These are phyloP conservation scores for Crithidia brevicula DNA, from an alignment of 208 protist genomes.

Conservation along the genomic window DNA sequence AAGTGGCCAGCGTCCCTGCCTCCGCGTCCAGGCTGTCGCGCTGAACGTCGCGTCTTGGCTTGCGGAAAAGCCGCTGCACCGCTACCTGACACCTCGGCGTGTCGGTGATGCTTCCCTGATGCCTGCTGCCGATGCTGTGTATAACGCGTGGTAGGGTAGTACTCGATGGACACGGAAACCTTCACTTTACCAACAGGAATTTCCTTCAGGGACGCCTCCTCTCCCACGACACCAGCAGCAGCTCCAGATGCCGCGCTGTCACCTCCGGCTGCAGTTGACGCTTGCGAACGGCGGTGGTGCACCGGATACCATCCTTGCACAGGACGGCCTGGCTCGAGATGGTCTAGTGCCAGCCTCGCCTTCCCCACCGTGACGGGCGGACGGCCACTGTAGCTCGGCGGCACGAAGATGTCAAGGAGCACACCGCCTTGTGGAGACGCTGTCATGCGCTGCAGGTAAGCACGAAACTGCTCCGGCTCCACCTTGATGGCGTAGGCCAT, in stretches of 20 bases:
- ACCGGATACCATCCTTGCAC: slow-evolving; percentile 81
- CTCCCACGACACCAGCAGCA: background rate
- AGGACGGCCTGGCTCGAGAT: slow-evolving; percentile 39
- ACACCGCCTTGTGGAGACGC: slow-evolving; percentile 57
- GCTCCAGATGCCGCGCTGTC: background rate
- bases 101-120: slow-evolving; percentile 20
- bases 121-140: background rate
- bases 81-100: slow-evolving; percentile 9
- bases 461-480: slow-evolving; percentile 44
- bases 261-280: background rate
- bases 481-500: slow-evolving; percentile 84
- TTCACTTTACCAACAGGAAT: slow-evolving; percentile 61
- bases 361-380: slow-evolving; percentile 65
- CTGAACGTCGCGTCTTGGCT: slow-evolving; percentile 28
- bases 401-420: slow-evolving; percentile 80
- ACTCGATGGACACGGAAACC: slow-evolving; percentile 48
- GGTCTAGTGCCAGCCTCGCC: slow-evolving; percentile 54
- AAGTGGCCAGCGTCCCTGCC: background rate
- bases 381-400: slow-evolving; percentile 82
- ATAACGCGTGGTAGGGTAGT: slow-evolving; percentile 33
- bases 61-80: slow-evolving; percentile 13
- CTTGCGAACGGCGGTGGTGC: slow-evolving; percentile 38
- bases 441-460: slow-evolving; percentile 74
- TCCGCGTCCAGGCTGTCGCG: slow-evolving; percentile 14
- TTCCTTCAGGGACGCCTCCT: background rate